Evolutionary conservation across 179 eudicot species (phyloP).

Genomic region (Actinidia arguta): DNA sequence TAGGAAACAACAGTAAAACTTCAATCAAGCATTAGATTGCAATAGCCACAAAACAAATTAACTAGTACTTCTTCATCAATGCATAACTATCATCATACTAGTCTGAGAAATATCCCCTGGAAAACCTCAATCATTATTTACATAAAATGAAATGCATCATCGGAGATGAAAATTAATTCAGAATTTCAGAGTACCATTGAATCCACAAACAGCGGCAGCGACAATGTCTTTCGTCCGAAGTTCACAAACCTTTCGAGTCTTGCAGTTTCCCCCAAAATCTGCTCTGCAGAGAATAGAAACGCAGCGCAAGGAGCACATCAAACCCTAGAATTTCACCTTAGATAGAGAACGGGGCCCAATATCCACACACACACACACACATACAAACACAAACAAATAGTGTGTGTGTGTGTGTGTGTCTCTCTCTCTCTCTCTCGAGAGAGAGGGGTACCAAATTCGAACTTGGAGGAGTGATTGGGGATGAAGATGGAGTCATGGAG

Average conservation of each 20-base stretch:
- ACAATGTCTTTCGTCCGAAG: slow-evolving; percentile 82
- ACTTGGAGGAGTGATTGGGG: slow-evolving; percentile 55
- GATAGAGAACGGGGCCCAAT: neutral
- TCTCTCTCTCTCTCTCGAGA: too few species aligned
- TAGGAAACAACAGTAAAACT: too few species aligned
- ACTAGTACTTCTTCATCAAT: neutral
- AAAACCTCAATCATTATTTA: neutral
- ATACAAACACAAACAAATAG: neutral
- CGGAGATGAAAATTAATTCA: neutral
- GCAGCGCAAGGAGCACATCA: neutral
- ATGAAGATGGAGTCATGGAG: slow-evolving; percentile 55
- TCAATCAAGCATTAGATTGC: too few species aligned
- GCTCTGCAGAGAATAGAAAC: slow-evolving; percentile 44
- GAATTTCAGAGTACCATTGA: slow-evolving; percentile 79
- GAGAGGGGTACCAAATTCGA: slow-evolving; percentile 73
- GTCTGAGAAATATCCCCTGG: neutral
- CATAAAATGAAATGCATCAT: neutral
- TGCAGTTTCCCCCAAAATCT: slow-evolving; percentile 76
- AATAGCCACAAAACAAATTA: too few species aligned
- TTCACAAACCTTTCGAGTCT: slow-evolving; percentile 72
- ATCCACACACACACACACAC: neutral
- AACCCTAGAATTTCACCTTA: neutral
- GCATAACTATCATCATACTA: neutral
- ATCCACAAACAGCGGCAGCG: slow-evolving; percentile 85
- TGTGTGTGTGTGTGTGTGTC: neutral